These are phyloP conservation scores for Xylaria nigripes DNA, from an alignment of 495 filamentous ascomycete species.

Conservation along the genomic window DNA sequence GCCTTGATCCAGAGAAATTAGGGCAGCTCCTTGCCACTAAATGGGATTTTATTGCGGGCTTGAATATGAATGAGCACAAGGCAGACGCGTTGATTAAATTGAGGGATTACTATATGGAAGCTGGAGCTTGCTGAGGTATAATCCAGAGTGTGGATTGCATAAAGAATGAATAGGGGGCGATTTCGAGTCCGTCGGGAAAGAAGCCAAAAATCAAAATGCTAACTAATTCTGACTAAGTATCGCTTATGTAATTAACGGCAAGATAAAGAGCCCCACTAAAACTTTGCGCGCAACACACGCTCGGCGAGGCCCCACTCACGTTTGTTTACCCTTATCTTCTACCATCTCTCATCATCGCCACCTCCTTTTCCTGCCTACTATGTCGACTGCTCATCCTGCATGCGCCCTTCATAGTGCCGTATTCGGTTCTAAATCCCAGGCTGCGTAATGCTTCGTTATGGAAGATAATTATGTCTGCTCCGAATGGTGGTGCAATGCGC, in stretches of 20 bases:
- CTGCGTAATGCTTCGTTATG: background rate
- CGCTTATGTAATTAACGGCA: too few species aligned
- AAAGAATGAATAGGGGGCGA: too few species aligned
- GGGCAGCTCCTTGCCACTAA: background rate
- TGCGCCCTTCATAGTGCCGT: background rate
- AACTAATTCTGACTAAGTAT: too few species aligned
- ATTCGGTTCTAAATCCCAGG: background rate
- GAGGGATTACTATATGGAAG: background rate
- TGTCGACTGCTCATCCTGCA: background rate
- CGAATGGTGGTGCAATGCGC: background rate
- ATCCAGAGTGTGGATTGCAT: too few species aligned
- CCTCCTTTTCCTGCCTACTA: background rate
- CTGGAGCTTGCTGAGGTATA: background rate
- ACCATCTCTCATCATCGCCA: background rate
- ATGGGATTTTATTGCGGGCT: constrained; percentile 7
- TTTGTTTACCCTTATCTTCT: background rate
- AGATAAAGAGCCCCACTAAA: too few species aligned
- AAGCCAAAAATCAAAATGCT: too few species aligned
- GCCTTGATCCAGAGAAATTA: constrained; percentile 6
- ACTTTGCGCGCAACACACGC: too few species aligned
- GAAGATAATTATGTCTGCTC: background rate
- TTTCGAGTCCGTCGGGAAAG: too few species aligned
- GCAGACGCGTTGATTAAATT: background rate
- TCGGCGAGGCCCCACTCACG: background rate
- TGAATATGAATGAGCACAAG: background rate